Evolutionary conservation across 2,329 filamentous ascomycete genomes (phyloP), one percentile per base, ranked within the genome.

Genomic region (Chaetomiaceae sp.): DNA sequence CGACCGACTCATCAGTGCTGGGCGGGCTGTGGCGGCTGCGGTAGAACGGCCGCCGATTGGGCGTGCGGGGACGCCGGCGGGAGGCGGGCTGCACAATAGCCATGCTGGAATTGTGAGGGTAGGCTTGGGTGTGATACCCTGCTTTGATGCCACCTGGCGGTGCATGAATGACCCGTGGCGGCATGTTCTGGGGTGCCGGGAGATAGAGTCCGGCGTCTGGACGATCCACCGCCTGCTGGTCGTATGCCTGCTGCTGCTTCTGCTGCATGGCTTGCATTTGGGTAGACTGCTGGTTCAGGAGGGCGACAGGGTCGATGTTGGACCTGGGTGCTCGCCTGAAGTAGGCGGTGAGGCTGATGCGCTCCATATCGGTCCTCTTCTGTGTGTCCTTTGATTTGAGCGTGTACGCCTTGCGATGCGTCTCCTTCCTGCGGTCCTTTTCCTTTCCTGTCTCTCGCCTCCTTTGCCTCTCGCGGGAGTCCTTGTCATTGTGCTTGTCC

Each of bases 271-370:
- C 30, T 42, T 43, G 21, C 19, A 46, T 19, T 23, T 54, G 40
- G 35, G 51, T 48, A 21, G 56, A 53, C 16, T 21, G 57, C 20
- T 61, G 52, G 9, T 53, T 19, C 16, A 63, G 55, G 56, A 68
- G 63, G 23, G 49, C 56, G 46, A 65, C 37, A 35, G 61, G 59
- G 48, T 69, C 60, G 6, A 65, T 65, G 1, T 62, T 63, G 1
- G 56, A 54, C 19, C 61, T 64, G 1, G 72, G 73, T 3, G 62
- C 62, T 8, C 70, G 65, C 56, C 70, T 72, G 58, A 74, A 78
- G 59, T 75, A 78, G 10, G 68, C 70, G 1, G 67, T 74, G 37
- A 78, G 62, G 9, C 70, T 69, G 8, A 68, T 56, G 9, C 68
- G 66, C 55, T 76, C 70, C n/a, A 58, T 61, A 42, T 49, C 63